Conservation (phyloP, 2,329 filamentous ascomycete species). For the Juglanconis sp. region DNA sequence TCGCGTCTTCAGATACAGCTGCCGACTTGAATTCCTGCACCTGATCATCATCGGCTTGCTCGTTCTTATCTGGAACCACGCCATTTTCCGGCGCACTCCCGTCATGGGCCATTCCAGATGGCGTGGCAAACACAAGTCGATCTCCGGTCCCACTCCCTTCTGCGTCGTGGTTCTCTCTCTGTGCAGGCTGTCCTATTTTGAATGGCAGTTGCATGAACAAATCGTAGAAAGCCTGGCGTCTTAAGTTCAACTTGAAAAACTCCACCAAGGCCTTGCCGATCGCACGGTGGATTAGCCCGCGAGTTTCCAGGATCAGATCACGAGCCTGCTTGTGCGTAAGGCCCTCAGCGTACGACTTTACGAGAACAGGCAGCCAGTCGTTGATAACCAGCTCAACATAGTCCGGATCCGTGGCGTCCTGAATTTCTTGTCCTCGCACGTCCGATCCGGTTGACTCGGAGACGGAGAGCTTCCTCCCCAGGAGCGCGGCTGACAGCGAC, state of each 20-base stretch:
- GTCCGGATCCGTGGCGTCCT: background rate
- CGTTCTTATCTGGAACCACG: too few species aligned
- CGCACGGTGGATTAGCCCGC: background rate
- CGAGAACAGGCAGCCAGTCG: conserved; percentile 8
- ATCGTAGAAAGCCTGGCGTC: too few species aligned
- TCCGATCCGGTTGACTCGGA: background rate
- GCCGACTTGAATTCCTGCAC: too few species aligned
- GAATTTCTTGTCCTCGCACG: background rate
- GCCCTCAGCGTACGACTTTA: conserved; percentile 2
- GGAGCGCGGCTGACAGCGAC: conserved; percentile 1
- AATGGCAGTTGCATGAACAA: too few species aligned
- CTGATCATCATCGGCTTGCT: too few species aligned
- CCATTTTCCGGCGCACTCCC: too few species aligned
- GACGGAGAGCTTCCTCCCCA: background rate
- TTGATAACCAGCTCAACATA: conserved; percentile 1
- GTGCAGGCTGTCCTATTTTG: too few species aligned
- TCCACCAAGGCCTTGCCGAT: conserved; percentile 6
- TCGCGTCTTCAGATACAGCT: too few species aligned
- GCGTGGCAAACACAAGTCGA: too few species aligned
- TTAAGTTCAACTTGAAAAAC: background rate
- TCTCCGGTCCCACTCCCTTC: too few species aligned
- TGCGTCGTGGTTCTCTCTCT: too few species aligned
- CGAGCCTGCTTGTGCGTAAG: conserved; percentile 1
- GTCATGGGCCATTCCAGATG: too few species aligned
- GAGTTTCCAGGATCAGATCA: conserved; percentile 2